Evolutionary conservation across 192 early-diverging fungal genomes (phyloP).

Genomic region (Backusella morwellensis): DNA sequence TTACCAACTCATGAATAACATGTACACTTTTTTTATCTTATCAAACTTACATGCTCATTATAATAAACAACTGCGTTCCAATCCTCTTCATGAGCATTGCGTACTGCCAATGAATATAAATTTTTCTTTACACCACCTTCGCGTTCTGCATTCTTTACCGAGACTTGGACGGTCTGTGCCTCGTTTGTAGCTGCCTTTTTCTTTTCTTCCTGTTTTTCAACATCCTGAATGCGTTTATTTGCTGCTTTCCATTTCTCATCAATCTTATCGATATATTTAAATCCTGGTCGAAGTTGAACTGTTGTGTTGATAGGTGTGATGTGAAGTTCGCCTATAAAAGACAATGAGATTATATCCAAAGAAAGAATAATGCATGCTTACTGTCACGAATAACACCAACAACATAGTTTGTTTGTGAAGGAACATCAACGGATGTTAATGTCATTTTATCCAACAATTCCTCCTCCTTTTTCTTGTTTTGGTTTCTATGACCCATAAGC

Average conservation of each 20-base stretch:
- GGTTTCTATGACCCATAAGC: constrained; percentile 18
- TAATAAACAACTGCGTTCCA: constrained; percentile 69
- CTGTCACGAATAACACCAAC: constrained; percentile 77
- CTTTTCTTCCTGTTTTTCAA: constrained; percentile 64
- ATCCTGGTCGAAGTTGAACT: constrained; percentile 84
- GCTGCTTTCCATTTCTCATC: constrained; percentile 77
- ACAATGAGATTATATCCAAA: too few relatives aligned
- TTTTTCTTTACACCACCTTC: constrained; percentile 62
- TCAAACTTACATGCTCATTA: constrained; percentile 49
- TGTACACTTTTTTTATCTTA: too few relatives aligned
- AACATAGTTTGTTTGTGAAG: constrained; percentile 77
- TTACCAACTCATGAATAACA: too few relatives aligned
- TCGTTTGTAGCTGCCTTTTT: constrained; percentile 30
- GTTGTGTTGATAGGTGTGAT: constrained; percentile 72
- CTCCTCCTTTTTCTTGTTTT: constrained; percentile 24
- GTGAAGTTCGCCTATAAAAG: constrained; percentile 71
- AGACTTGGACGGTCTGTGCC: constrained; percentile 50
- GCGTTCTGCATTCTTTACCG: constrained; percentile 58
- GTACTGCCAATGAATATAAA: constrained; percentile 55
- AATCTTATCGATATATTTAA: constrained; percentile 91
- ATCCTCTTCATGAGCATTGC: constrained; percentile 67
- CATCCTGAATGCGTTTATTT: constrained; percentile 56
- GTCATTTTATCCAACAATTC: constrained; percentile 82
- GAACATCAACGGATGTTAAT: constrained; percentile 72
- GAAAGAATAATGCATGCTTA: constrained; percentile 20